Conservation (phyloP, 176 grass and related monocot species). For the Aegilops sharonensis region DNA sequence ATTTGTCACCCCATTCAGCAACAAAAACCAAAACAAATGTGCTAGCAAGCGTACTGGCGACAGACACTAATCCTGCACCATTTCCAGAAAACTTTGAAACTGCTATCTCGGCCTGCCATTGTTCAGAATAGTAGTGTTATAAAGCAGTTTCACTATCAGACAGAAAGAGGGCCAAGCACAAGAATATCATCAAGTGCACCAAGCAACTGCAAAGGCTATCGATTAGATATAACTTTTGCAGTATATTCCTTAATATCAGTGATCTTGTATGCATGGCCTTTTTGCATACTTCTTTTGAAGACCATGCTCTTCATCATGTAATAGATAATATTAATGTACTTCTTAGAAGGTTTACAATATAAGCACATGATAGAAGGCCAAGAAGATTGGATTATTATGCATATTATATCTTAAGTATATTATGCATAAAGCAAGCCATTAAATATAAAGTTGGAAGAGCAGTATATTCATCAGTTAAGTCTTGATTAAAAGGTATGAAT, state of each 20-base stretch:
- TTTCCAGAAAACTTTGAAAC: conserved; percentile 96
- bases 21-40: conserved; percentile 98
- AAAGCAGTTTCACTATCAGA: not conserved
- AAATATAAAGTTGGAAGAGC: not conserved
- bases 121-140: conserved; percentile 28
- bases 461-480: not conserved
- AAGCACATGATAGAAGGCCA: not conserved
- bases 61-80: conserved; percentile 82
- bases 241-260: not conserved
- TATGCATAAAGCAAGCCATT: not conserved
- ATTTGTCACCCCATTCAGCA: conserved; percentile 99
- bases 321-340: not conserved
- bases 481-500: not conserved
- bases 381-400: not conserved
- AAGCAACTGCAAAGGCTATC: not conserved
- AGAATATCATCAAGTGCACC: not conserved
- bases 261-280: not conserved
- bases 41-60: conserved; percentile 74
- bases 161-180: conserved; percentile 4
- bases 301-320: not conserved
- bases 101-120: conserved; percentile 82
- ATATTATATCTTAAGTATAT: not conserved
- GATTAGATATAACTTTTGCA: not conserved
- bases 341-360: not conserved
- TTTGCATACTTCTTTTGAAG: conserved; percentile 7